phyloP scores from a whole-genome alignment of 345 rosid genomes.

The Noccaea caerulescens region DNA sequence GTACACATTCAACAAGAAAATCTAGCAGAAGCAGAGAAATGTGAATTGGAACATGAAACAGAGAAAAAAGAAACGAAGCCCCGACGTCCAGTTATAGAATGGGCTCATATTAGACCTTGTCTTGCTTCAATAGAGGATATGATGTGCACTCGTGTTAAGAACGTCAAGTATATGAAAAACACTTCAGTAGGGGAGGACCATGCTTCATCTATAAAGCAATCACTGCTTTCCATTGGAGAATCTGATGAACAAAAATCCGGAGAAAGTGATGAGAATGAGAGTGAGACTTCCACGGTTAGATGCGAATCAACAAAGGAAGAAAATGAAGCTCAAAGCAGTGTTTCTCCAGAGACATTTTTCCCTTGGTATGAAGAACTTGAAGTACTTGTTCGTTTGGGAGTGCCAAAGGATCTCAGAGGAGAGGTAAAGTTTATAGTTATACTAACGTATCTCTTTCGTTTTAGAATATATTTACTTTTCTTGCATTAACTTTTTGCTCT shows the following conservation, averaged over 20 bases:
- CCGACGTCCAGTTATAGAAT: slow-evolving; percentile 42
- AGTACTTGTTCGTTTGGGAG: slow-evolving; percentile 90
- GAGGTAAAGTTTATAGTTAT: slow-evolving; percentile 54
- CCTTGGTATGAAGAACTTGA: slow-evolving; percentile 86
- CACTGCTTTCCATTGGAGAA: slow-evolving; percentile 44
- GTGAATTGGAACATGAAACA: slow-evolving; percentile 45
- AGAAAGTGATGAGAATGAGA: slow-evolving; percentile 45
- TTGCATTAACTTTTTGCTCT: slow-evolving; percentile 34
- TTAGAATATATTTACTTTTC: neutral
- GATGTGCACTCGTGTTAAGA: slow-evolving; percentile 75
- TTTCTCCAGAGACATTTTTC: slow-evolving; percentile 51
- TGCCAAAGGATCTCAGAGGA: slow-evolving; percentile 93
- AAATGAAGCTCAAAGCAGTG: slow-evolving; percentile 31
- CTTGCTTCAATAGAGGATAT: slow-evolving; percentile 65
- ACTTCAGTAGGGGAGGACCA: slow-evolving; percentile 33
- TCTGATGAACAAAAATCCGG: slow-evolving; percentile 49
- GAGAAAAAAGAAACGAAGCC: slow-evolving; percentile 47
- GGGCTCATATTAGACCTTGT: slow-evolving; percentile 72
- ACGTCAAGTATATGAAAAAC: slow-evolving; percentile 45
- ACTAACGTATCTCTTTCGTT: slow-evolving; percentile 20
- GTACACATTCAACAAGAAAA: slow-evolving; percentile 45
- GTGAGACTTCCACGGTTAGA: slow-evolving; percentile 35
- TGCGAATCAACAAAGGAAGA: slow-evolving; percentile 40
- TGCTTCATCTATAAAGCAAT: slow-evolving; percentile 50
- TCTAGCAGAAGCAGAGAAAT: slow-evolving; percentile 42